Base-by-base conservation (phyloP, 1,284 basidiomycete genomes). In the Irpex rosettiformis region DNA sequence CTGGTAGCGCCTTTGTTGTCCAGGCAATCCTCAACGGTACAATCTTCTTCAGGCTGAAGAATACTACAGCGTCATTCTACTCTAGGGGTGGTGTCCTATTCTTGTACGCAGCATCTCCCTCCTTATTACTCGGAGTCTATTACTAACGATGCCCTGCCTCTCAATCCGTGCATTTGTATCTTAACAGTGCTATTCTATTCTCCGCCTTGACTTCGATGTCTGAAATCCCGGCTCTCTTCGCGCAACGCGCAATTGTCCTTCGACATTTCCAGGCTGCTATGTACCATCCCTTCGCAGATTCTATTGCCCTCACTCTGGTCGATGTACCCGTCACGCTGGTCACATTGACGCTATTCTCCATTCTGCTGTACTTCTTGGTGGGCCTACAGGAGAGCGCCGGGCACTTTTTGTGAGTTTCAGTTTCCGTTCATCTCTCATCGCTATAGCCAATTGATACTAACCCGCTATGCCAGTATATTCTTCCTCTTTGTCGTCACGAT, bases 31-130 rank as follows among this genome's bases (percentile, higher is more conserved):
- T 64, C 47, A 58, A 59, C 58, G 92, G 93, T 13, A 90, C 88
- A 0, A 81, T 89, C 30, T 96, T 92, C 77, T 78, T 88, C 62
- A 76, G 82, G 4, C 73, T 88, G 52, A 77, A 84, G 0, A 75
- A 85, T 16, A 72, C 76, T 3, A 92, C 93, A 0, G 70, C 75
- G 0, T 86, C 85, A 10, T 90, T 85, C 70, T 96, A 89, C 77
- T 87, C 88, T 16, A 84, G 93, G 22, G 92, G 92, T 2, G 93
- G 93, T 74, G 76, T 87, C 21, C 71, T 89, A 6, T 89, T 87
- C 75, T 89, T 88, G 84, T 86, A 59, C 37, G 80, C 10, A 49
- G 5, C 13, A 22, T 16, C 6, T 49, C 8, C 21, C 57, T 3
- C 47, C 7, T 47, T 37, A 27, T 10, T 24, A 4, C 16, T 1